Evolutionary conservation across 805 yeast species (phyloP), one percentile per base, ranked within the genome.

Genomic region (Myxozyma nipponensis): DNA sequence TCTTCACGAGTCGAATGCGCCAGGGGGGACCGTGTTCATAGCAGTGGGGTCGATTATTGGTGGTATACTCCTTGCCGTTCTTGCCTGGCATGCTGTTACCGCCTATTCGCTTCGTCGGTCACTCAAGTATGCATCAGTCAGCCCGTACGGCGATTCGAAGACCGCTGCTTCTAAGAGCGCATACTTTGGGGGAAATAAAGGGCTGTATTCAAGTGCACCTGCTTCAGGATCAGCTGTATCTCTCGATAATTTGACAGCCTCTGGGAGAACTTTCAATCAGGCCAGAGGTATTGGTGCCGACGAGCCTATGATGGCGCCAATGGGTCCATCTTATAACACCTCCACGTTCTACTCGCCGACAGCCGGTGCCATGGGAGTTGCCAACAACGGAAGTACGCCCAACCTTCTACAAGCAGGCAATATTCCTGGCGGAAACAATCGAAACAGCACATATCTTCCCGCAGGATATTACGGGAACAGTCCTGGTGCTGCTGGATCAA

Each of bases 1-100:
- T 61, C 72, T 87, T 18, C 67, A 76, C 58, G 66, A 70, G 41
- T 67, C 80, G 4, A 63, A 63, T 19, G 72, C 74, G 41, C 86
- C 89, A 1, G 74, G 78, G 42, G 95, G 95, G 1, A 84, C 93
- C 0, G 89, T 88, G 2, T 87, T 86, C 68, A 87, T 88, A 45
- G 84, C 86, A 0, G 84, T 86, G 39, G 95, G 95, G 1, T 72
- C 83, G 9, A 72, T 82, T 35, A 79, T 82, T 3, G 86, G 82
- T 0, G 81, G 79, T 35, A 69, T 84, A 3, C 66, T 82, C 19
- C 54, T 82, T 2, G 74, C 73, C 1, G 72, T 83, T 36, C 56
- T 77, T 9, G 56, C 73, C 13, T 82, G 83, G 77, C 78, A 83
- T 58, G 60, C 76, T 21, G 64, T 77, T 22, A 69, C 73, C 38